Evolutionary conservation across 495 filamentous ascomycete species (phyloP), one percentile per base, ranked within the genome.

Genomic region (Penicillium salamii): DNA sequence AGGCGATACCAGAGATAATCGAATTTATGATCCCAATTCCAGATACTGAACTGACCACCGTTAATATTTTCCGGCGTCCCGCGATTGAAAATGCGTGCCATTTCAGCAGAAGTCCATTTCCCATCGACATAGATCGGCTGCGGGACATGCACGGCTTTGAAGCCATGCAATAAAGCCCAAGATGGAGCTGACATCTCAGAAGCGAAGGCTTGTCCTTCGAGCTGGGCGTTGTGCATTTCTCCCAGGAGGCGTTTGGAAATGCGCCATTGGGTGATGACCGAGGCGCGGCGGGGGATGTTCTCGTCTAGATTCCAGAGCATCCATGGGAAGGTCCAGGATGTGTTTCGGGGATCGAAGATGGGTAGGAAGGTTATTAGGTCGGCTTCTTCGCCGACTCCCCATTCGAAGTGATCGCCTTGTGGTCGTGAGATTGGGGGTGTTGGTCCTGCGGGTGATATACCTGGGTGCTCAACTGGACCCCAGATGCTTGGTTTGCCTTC

Each of bases 351-450:
- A 59, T 89, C 77, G 65, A 86, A 85, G 23, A 89, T 83, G 2
- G 87, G 86, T 1, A 81, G 72, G 23, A 88, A 69, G 3, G 82
- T 83, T 46, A 89, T 87, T 42, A 86, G 69, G 58, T 91, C 87
- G 9, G 86, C 87, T 29, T 87, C 83, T 63, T 89, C 86, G 42
- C 77, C 83, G 18, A 87, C 78, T 26, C 87, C 87, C 86, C 86
- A 89, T 46, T 74, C 53, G 61, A 83, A 87, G 31, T 81, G 55
- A 59, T 89, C 87, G 1, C 81, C 59, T 31, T 77, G 69, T 5
- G 82, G 70, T 0, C 67, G 54, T 7, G 55, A 44, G 0, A 80
- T 74, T 5, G 84, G 85, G 0, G 81, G 78, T n/a, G 66, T 62
- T 12, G 81, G 82, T 7, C 85, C 86, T 20, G 79, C 50, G 0